Base-by-base conservation (phyloP, 2,329 filamentous ascomycete species). In the Tolypocladium amazonense region DNA sequence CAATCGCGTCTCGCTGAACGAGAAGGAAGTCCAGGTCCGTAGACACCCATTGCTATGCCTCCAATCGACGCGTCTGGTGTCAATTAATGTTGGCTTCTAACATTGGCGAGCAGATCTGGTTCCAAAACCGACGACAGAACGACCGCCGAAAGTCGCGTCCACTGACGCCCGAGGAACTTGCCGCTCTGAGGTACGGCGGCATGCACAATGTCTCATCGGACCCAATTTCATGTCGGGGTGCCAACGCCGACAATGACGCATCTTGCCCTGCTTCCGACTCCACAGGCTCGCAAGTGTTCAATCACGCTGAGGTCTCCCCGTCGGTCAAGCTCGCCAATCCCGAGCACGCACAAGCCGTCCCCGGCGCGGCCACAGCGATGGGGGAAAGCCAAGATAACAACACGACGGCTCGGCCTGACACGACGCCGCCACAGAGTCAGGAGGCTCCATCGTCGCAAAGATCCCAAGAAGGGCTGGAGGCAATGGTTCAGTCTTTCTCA, bases 21-120 rank as follows among this genome's bases (percentile, higher is more conserved):
- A 97, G 77, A 97, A 96, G 74, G 92, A 97, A 78, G 91, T 97
- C 43, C 93, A 97, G 86, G 93, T 96, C 77, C 74, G 87, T 74
- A 12, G 20, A 9, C 50, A n/a, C 50, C 20, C 30, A 39, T 47
- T 47, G 30, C 33, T 20, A 35, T n/a, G 20, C 18, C 5, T 20
- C 39, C 27, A 4, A 7, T 15, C 12, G 39, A 57, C 56, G 56
- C 56, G 39, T 37, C 39, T 35, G 20, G 56, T 57, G 2, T 37
- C 56, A 38, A 53, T 54, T 41, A 2, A 25, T 20, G 35, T 18
- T 25, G 54, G 62, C 43, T 37, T 57, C 58, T 37, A 56, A 61
- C 63, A 60, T 57, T 20, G 43, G 47, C 33, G 59, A 54, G n/a
- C 61, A 97, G 93, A 96, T 97, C 67, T 97, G 93, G 93, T 97